Conservation (phyloP, 2,329 filamentous ascomycete species). For the Colletotrichum lindemuthianum region DNA sequence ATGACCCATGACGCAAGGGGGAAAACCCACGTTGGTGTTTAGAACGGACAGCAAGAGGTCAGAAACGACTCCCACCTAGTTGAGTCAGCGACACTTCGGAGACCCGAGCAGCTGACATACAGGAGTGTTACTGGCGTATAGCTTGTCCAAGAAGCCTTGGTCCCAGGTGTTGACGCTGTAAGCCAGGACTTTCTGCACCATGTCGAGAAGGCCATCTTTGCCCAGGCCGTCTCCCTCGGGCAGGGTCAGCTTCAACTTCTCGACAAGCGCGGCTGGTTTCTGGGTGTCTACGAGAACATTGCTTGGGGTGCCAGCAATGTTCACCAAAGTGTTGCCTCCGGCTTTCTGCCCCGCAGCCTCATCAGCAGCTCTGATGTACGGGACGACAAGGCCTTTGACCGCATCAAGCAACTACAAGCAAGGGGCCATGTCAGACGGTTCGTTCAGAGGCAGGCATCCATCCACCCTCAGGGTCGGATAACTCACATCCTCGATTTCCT, state of each 20-base stretch:
- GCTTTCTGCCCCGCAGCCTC: conserved; percentile 64
- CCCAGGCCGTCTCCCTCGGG: conserved; percentile 66
- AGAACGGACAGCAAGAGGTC: conserved; percentile 86
- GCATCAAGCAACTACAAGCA: conserved; percentile 70
- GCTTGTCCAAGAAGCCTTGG: conserved; percentile 94
- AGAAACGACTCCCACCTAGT: conserved; percentile 81
- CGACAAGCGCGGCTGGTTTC: conserved; percentile 65
- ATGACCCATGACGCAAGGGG: background rate
- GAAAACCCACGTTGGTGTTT: conserved; percentile 81
- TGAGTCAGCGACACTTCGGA: conserved; percentile 9
- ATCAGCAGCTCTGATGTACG: conserved; percentile 78
- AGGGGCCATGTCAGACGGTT: conserved; percentile 10
- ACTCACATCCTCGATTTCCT: conserved; percentile 59
- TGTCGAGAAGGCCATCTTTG: conserved; percentile 78
- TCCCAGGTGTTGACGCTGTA: conserved; percentile 99
- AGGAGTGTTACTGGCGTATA: conserved; percentile 91
- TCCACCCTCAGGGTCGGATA: background rate
- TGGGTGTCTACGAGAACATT: conserved; percentile 73
- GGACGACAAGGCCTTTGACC: conserved; percentile 74
- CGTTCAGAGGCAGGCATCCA: background rate
- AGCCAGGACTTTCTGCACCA: conserved; percentile 75
- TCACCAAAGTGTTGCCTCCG: conserved; percentile 59
- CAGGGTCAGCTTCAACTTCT: conserved; percentile 67
- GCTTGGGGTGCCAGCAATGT: conserved; percentile 50
- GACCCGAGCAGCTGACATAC: conserved; percentile 51